A percentile compares a stretch with the other conserved stretches of the same genome.
Evolutionary conservation across 2,329 filamentous ascomycete species (phyloP).

Genomic region (Shiraia bambusicola): DNA sequence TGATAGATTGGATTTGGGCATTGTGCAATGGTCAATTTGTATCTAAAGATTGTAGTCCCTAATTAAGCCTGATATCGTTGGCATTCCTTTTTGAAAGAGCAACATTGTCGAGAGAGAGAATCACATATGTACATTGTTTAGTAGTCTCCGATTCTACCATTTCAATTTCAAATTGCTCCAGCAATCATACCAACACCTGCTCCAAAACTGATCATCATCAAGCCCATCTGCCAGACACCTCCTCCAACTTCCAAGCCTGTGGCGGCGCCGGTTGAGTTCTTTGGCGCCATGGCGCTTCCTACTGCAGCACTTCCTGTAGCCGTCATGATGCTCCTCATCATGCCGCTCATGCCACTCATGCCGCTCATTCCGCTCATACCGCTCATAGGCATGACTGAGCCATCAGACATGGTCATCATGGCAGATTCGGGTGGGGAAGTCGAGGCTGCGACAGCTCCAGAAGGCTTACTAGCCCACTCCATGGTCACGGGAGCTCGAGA

Average conservation of each 20-base stretch:
- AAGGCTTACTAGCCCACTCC: conserved; percentile 15
- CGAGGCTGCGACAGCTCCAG: conserved; percentile 15
- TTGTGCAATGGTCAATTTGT: too few relatives aligned
- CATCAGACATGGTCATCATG: conserved; percentile 40
- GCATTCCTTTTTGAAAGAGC: too few relatives aligned
- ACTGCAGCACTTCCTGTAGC: neutral
- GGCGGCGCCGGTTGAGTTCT: conserved; percentile 16
- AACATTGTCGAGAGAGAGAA: too few relatives aligned
- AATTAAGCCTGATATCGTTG: too few relatives aligned
- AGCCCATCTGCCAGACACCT: conserved; percentile 9
- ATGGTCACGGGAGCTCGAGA: conserved; percentile 16
- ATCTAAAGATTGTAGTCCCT: too few relatives aligned
- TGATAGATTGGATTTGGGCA: too few relatives aligned
- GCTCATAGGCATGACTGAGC: conserved; percentile 22
- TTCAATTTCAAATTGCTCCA: conserved; percentile 6
- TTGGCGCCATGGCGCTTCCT: conserved; percentile 28
- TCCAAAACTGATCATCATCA: conserved; percentile 19
- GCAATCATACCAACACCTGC: conserved; percentile 17
- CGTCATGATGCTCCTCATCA: neutral
- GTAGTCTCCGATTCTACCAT: neutral
- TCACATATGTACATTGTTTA: neutral
- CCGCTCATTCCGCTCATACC: conserved; percentile 18
- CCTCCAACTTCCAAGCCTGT: conserved; percentile 8
- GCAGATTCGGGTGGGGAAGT: conserved; percentile 1
- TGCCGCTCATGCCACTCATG: conserved; percentile 2